These are phyloP conservation scores for Phytophthora sp. DNA, from an alignment of 352 stramenopile genomes.

Conservation along the genomic window DNA sequence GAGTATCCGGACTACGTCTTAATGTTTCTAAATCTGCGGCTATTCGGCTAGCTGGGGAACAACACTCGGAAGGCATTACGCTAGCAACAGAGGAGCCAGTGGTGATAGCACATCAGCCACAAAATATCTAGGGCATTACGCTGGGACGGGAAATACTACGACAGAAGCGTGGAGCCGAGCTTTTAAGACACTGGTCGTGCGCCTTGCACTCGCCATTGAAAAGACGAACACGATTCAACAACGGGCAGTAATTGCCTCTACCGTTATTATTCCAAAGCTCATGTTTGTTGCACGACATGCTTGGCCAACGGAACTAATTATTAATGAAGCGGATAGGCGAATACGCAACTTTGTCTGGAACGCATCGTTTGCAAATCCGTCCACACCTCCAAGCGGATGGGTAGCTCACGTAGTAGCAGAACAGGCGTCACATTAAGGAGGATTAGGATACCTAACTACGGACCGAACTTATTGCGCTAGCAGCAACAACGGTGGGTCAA, in stretches of 20 bases:
- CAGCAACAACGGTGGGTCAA: no score
- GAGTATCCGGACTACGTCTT: neutral
- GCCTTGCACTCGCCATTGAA: neutral
- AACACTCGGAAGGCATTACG: neutral
- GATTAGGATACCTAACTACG: no score
- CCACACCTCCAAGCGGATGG: neutral
- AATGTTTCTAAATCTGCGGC: conserved; percentile 5
- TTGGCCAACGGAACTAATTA: neutral
- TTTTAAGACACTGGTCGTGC: neutral
- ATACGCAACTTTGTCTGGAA: neutral
- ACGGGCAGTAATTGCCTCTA: neutral
- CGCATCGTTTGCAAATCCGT: neutral
- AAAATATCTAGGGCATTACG: neutral
- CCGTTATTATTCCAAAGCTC: neutral
- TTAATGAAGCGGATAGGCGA: neutral
- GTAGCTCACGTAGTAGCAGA: neutral
- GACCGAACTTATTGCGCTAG: no score
- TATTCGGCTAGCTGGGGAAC: neutral
- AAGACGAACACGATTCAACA: neutral
- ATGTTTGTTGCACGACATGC: neutral
- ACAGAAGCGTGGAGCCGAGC: neutral
- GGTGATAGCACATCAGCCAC: neutral
- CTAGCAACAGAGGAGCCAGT: neutral
- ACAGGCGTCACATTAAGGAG: neutral
- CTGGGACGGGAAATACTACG: neutral